phyloP scores from a whole-genome alignment of 768 basidiomycete species.

The Calocybe gangraenosa region DNA sequence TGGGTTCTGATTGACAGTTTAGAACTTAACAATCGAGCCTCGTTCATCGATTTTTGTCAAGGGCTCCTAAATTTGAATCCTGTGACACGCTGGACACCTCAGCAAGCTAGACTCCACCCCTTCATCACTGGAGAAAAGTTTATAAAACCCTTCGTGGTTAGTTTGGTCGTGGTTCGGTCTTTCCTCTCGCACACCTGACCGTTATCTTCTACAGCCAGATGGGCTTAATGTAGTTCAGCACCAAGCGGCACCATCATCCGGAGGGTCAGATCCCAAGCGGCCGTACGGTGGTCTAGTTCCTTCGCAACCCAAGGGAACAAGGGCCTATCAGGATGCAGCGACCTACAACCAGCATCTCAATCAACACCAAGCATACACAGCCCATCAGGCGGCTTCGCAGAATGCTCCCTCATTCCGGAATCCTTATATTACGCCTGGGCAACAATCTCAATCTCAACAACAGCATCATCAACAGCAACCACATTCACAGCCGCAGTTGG shows the following conservation, averaged over 20 bases:
- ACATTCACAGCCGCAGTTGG: constrained; percentile 22
- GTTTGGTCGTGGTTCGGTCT: constrained; percentile 24
- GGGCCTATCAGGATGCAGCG: constrained; percentile 89
- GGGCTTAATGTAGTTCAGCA: constrained; percentile 33
- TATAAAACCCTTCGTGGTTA: constrained; percentile 77
- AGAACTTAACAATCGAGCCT: constrained; percentile 92
- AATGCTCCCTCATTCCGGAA: constrained; percentile 74
- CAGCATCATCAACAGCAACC: constrained; percentile 34
- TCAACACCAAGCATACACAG: constrained; percentile 91
- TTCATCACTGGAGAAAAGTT: constrained; percentile 99
- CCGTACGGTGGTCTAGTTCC: constrained; percentile 92
- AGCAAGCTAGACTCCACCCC: constrained; percentile 92
- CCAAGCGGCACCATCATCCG: constrained; percentile 23
- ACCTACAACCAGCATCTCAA: constrained; percentile 92
- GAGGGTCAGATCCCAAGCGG: constrained; percentile 65
- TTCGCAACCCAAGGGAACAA: constrained; percentile 79
- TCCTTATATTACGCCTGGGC: constrained; percentile 65
- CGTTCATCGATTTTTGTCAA: constrained; percentile 97
- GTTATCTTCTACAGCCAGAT: constrained; percentile 41
- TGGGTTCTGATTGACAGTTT: constrained; percentile 8
- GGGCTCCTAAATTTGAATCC: constrained; percentile 94
- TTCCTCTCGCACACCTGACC: constrained; percentile 4
- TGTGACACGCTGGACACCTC: constrained; percentile 93
- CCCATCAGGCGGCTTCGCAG: constrained; percentile 74
- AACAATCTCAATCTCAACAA: constrained; percentile 33